Percentiles rank a stretch among this genome's conserved stretches.
Evolutionary conservation across 768 basidiomycete species (phyloP).

Genomic region (Chlorophyllum brunneum): DNA sequence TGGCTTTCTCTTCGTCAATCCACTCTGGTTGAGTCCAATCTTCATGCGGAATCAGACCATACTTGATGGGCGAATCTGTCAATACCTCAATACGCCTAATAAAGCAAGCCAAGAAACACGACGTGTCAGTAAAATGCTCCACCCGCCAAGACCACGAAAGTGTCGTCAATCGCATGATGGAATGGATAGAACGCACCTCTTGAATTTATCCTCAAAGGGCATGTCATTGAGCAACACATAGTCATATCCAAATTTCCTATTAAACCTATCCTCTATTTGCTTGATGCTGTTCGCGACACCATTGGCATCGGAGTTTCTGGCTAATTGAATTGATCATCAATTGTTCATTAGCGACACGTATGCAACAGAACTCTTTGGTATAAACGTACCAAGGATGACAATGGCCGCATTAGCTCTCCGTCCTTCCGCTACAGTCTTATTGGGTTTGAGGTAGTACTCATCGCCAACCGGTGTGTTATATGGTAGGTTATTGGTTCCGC

Average conservation of each 20-base stretch:
- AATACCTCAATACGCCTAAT: conserved; percentile 50
- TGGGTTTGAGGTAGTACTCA: conserved; percentile 46
- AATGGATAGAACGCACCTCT: conserved; percentile 38
- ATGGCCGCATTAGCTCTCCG: conserved; percentile 80
- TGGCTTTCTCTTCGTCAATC: conserved; percentile 75
- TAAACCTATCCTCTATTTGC: conserved; percentile 87
- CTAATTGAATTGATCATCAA: conserved; percentile 23
- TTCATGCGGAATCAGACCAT: conserved; percentile 73
- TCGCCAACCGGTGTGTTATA: conserved; percentile 59
- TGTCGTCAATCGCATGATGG: neutral
- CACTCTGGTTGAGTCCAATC: conserved; percentile 81
- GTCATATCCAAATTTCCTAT: conserved; percentile 79
- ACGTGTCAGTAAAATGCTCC: neutral
- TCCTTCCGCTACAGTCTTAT: conserved; percentile 32
- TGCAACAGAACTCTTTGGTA: neutral
- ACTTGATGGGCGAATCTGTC: conserved; percentile 61
- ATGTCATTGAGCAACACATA: conserved; percentile 88
- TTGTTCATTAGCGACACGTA: neutral
- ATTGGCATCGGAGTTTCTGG: conserved; percentile 56
- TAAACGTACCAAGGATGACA: conserved; percentile 59
- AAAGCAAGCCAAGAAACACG: neutral
- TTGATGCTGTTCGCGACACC: conserved; percentile 64
- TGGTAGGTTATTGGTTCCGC: conserved; percentile 30
- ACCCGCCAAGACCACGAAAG: neutral
- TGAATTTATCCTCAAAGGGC: conserved; percentile 69